phyloP scores from a whole-genome alignment of 805 yeast species.

The Priceomyces carsonii region DNA sequence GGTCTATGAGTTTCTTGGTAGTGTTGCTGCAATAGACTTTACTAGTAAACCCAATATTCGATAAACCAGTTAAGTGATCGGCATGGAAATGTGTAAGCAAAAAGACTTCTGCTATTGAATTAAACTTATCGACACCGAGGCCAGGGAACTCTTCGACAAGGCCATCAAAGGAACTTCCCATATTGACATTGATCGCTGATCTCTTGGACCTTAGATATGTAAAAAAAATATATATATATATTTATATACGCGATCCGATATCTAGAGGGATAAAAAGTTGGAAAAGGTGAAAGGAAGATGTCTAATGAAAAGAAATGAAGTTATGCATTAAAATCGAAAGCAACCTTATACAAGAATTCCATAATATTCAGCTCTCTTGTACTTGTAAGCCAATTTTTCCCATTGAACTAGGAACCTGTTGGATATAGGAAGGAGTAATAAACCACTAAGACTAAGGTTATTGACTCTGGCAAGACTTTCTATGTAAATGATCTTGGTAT shows the following conservation, averaged over 20 bases:
- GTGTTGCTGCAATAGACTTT: constrained; percentile 48
- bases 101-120: constrained; percentile 21
- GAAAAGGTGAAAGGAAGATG: constrained; percentile 1
- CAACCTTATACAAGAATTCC: constrained; percentile 68
- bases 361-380: constrained; percentile 66
- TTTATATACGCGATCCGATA: no score
- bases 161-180: constrained; percentile 35
- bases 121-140: constrained; percentile 40
- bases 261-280: no score
- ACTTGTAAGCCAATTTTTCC: constrained; percentile 56
- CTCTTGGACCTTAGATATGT: no score
- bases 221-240: no score
- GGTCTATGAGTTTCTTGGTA: constrained; percentile 22
- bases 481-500: constrained; percentile 68
- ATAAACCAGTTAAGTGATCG: constrained; percentile 55
- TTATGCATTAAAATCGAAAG: not conserved
- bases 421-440: constrained; percentile 64
- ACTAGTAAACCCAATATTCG: constrained; percentile 37
- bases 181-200: no score
- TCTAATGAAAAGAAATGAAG: not conserved
- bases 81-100: constrained; percentile 55
- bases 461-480: constrained; percentile 87
- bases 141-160: constrained; percentile 49
- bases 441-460: constrained; percentile 74
- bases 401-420: constrained; percentile 90